These are phyloP conservation scores for Yarrowia sp. DNA, from an alignment of 805 yeast genomes.

Conservation along the genomic window DNA sequence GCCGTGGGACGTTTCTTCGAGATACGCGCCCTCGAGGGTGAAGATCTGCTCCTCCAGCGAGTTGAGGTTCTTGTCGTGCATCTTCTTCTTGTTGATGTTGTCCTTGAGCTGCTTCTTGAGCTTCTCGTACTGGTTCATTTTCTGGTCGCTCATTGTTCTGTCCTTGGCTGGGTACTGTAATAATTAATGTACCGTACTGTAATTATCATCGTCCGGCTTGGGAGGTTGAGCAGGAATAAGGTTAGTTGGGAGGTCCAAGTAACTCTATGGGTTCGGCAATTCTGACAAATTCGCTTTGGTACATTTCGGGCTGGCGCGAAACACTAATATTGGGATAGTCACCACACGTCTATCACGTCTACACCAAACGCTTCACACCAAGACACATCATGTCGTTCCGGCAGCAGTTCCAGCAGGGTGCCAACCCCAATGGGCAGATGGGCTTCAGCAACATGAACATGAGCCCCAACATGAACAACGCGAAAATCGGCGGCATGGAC, in stretches of 20 bases:
- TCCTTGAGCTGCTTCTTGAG: conserved; percentile 65
- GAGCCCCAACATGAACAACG: conserved; percentile 21
- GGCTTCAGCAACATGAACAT: conserved; percentile 15
- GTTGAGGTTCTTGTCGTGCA: conserved; percentile 55
- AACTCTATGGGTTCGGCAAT: not conserved
- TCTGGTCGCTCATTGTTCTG: conserved; percentile 33
- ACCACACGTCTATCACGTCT: conserved; percentile 13
- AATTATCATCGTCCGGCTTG: too few relatives aligned
- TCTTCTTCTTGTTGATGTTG: conserved; percentile 58
- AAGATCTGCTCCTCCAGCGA: conserved; percentile 73
- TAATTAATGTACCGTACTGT: too few relatives aligned
- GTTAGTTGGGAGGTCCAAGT: not conserved
- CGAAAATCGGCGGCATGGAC: conserved; percentile 20
- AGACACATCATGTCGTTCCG: conserved; percentile 3
- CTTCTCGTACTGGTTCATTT: conserved; percentile 55
- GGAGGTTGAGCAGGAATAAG: not conserved
- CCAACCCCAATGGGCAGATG: conserved; percentile 19
- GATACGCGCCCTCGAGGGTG: conserved; percentile 72
- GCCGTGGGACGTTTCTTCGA: conserved; percentile 69
- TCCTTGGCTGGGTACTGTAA: too few relatives aligned
- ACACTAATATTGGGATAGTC: conserved; percentile 6
- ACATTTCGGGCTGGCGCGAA: conserved; percentile 21
- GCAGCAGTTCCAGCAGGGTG: conserved; percentile 22
- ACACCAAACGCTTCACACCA: not conserved
- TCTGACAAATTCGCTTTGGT: not conserved